Conservation (phyloP, 2,329 filamentous ascomycete genomes). For the Phialophora verrucosa region DNA sequence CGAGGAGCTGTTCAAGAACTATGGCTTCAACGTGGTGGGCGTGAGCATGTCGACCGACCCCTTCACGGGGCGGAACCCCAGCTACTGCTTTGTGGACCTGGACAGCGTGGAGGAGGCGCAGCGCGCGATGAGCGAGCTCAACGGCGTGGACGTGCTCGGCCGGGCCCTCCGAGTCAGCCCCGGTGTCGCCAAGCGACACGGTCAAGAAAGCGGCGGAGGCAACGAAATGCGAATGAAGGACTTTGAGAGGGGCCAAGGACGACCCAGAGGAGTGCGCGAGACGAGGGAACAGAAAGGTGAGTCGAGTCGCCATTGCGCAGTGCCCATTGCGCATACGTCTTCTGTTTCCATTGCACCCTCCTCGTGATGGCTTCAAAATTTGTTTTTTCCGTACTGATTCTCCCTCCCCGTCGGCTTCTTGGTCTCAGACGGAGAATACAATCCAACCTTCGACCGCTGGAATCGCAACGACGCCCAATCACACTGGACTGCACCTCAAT, state of each 20-base stretch:
- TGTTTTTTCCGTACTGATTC: background rate
- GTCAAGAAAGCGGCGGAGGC: constrained; percentile 12
- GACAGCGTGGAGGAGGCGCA: constrained; percentile 62
- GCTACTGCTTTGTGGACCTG: constrained; percentile 77
- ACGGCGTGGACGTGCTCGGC: constrained; percentile 61
- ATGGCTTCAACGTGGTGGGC: constrained; percentile 53
- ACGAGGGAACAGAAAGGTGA: constrained; percentile 31
- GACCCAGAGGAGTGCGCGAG: constrained; percentile 17
- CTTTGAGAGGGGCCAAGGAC: constrained; percentile 24
- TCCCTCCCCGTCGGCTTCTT: background rate
- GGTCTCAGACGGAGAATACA: constrained; percentile 30
- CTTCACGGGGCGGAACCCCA: constrained; percentile 71
- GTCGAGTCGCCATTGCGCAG: background rate
- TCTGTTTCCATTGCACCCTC: background rate
- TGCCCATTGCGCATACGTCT: background rate
- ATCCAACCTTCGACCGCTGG: constrained; percentile 51
- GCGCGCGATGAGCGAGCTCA: constrained; percentile 62
- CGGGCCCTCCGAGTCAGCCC: constrained; percentile 69
- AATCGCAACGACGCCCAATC: constrained; percentile 48
- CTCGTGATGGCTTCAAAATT: background rate
- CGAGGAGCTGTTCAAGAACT: constrained; percentile 53
- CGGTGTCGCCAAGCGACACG: constrained; percentile 56
- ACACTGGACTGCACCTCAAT: constrained; percentile 40
- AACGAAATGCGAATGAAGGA: constrained; percentile 29
- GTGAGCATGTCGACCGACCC: constrained; percentile 73